Percentiles rank a stretch among this genome's conserved stretches.
Evolutionary conservation across 1,284 basidiomycete species (phyloP).

Genomic region (Takashimella tepidaria): DNA sequence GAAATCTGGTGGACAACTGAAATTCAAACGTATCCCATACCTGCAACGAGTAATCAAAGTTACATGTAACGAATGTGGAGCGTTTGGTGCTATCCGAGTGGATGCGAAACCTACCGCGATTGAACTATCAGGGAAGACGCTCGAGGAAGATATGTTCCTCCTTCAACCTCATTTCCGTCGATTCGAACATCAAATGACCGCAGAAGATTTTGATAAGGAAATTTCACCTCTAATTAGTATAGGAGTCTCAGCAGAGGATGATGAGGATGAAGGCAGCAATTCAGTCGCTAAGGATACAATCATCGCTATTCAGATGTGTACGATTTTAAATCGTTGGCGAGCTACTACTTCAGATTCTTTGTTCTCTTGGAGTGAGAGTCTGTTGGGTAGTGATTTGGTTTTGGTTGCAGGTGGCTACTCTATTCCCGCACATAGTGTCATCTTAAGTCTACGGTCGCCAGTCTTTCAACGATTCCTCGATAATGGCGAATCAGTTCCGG

Average conservation of each 20-base stretch:
- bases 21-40: constrained; percentile 75
- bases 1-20: constrained; percentile 58
- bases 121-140: constrained; percentile 55
- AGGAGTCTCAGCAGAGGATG: constrained; percentile 29
- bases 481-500: background rate
- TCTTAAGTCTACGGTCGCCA: constrained; percentile 34
- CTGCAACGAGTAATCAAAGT: constrained; percentile 82
- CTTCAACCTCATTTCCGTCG: constrained; percentile 57
- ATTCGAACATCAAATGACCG: constrained; percentile 43
- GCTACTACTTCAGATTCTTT: constrained; percentile 32
- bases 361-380: constrained; percentile 40
- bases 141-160: constrained; percentile 64
- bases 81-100: constrained; percentile 76
- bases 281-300: constrained; percentile 44
- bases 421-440: constrained; percentile 41
- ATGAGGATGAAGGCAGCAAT: constrained; percentile 45
- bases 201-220: constrained; percentile 34
- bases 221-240: background rate
- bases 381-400: constrained; percentile 41
- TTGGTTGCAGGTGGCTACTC: constrained; percentile 31
- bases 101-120: constrained; percentile 65
- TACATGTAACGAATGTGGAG: constrained; percentile 79
- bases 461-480: constrained; percentile 21
- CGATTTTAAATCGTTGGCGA: constrained; percentile 40
- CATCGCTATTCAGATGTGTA: constrained; percentile 39